Base-by-base conservation (phyloP, 441 rosid species). In the Pelargonium cotyledonis region DNA sequence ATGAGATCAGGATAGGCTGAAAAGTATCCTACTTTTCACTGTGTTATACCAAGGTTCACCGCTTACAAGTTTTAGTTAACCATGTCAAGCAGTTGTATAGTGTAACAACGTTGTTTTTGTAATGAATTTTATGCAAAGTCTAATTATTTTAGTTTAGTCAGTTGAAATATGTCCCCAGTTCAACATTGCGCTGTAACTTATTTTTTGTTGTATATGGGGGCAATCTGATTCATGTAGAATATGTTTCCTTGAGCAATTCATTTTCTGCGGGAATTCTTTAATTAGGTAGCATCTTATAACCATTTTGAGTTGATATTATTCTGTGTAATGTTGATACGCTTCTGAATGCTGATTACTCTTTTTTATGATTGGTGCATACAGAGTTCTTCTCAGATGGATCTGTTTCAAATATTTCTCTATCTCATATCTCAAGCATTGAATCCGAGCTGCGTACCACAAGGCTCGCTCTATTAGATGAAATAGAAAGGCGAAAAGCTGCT, bases 401-500 rank as follows among this genome's bases (percentile, higher is more conserved):
- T 58, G 63, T 58, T 58, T 58, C 63, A 58, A 58, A 58, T 16
- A 58, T 14, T 5, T 58, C 63, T 58, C 18, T 10, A 21, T 10
- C 63, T 2, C 63, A 58, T 19, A 18, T 58, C 63, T 21, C 63
- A 58, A 18, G 65, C 31, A 53, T 74, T 41, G 73, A 74, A 61
- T 68, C 57, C 41, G 77, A 73, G 19, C 44, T 68, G 18, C 41
- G 72, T 53, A 68, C 47, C 53, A 51, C 58, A 53, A 64, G 66
- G 41, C 14, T 57, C 19, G 65, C 69, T 55, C 49, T 73, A 15
- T 41, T 68, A 15, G 53, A 40, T 61, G 77, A 73, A 46, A 73
- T 68, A 10, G 77, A 64, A 44, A 73, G 47, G 68, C 68, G 73
- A 29, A 74, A 69, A 69, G 69, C 58, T 23, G 68, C 73, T 51